A percentile compares a stretch with the other conserved stretches of the same genome.
phyloP scores from a whole-genome alignment of 2,329 filamentous ascomycete genomes.

The Mollisiaceae sp. region DNA sequence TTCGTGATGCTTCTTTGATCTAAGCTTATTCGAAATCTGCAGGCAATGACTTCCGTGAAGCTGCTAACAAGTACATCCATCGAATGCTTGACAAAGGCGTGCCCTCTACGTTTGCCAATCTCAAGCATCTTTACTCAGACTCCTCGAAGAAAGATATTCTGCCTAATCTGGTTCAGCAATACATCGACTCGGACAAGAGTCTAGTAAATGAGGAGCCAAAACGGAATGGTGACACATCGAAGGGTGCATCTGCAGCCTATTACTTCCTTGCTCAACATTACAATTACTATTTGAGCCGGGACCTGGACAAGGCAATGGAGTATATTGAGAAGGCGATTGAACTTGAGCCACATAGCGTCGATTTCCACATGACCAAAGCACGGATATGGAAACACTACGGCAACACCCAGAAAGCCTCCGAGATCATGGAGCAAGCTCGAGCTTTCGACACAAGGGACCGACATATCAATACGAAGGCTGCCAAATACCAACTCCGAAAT shows the following conservation, averaged over 20 bases:
- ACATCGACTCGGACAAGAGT: conserved; percentile 64
- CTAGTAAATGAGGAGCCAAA: conserved; percentile 49
- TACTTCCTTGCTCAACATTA: conserved; percentile 98
- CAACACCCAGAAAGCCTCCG: conserved; percentile 77
- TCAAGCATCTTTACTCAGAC: conserved; percentile 90
- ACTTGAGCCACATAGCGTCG: conserved; percentile 79
- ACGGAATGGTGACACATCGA: conserved; percentile 53
- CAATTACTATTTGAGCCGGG: conserved; percentile 86
- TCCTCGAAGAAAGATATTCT: conserved; percentile 77
- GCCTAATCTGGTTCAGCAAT: conserved; percentile 77
- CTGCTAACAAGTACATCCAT: conserved; percentile 79
- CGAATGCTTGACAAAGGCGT: conserved; percentile 91
- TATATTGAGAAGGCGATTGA: conserved; percentile 85
- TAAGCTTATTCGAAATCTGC: conserved; percentile 29
- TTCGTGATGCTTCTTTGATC: neutral
- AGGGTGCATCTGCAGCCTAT: conserved; percentile 77
- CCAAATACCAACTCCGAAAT: conserved; percentile 95
- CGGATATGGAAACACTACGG: conserved; percentile 92
- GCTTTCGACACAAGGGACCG: conserved; percentile 87
- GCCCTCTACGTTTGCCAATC: conserved; percentile 93
- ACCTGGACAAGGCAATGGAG: conserved; percentile 79
- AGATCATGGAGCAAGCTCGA: conserved; percentile 87
- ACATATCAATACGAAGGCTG: conserved; percentile 98
- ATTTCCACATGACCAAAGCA: conserved; percentile 94
- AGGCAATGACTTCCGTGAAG: conserved; percentile 80